Evolutionary conservation across 2,329 filamentous ascomycete species (phyloP).

Genomic region (Penicillium sp.): DNA sequence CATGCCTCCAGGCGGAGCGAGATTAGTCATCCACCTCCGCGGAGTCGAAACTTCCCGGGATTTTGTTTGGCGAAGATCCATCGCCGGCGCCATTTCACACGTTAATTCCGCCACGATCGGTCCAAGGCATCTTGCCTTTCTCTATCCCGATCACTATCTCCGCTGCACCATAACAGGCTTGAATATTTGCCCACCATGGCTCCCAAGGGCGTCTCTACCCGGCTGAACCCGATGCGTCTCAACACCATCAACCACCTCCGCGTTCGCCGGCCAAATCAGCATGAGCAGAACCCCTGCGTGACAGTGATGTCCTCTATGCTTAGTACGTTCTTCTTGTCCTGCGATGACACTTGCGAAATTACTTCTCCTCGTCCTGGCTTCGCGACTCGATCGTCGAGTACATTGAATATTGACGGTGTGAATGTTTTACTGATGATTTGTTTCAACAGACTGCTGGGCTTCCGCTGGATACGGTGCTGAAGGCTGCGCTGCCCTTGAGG

Average conservation of each 20-base stretch:
- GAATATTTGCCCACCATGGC: slow-evolving; percentile 35
- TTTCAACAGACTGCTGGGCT: slow-evolving; percentile 45
- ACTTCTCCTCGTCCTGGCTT: neutral
- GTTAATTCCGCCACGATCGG: slow-evolving; percentile 11
- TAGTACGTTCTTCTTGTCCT: slow-evolving; percentile 48
- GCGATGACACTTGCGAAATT: neutral
- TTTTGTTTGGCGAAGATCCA: slow-evolving; percentile 17
- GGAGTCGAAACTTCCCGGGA: slow-evolving; percentile 27
- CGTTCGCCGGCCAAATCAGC: slow-evolving; percentile 60
- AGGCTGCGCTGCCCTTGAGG: slow-evolving; percentile 58
- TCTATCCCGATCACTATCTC: neutral
- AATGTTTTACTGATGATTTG: slow-evolving; percentile 12
- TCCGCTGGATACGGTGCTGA: slow-evolving; percentile 48
- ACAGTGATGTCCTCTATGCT: slow-evolving; percentile 64
- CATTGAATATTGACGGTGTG: neutral
- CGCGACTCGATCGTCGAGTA: neutral
- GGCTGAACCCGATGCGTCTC: slow-evolving; percentile 45
- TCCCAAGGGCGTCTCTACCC: slow-evolving; percentile 44
- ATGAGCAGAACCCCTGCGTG: slow-evolving; percentile 61
- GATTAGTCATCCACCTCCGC: slow-evolving; percentile 36
- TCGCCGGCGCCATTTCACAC: slow-evolving; percentile 12
- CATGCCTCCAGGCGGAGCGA: neutral
- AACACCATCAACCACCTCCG: slow-evolving; percentile 54
- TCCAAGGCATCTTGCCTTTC: slow-evolving; percentile 4
- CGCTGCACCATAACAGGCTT: neutral